Base-by-base conservation (phyloP, 1,139 yeast species). In the Schizosaccharomyces versatilis region DNA sequence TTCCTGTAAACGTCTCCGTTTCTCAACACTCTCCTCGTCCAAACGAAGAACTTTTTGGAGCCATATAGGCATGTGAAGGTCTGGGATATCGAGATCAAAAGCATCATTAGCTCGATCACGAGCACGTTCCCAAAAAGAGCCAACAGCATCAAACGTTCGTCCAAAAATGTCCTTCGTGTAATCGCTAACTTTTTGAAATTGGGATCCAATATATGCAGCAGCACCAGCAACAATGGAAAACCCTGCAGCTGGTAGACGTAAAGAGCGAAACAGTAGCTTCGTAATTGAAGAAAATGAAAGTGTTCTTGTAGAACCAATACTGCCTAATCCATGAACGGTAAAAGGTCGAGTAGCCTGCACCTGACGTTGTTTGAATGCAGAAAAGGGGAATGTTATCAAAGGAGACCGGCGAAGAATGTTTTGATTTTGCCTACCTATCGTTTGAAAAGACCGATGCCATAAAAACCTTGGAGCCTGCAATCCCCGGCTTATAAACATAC, bases 1-100 rank as follows among this genome's bases (percentile, higher is more conserved):
- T 54, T 57, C 41, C 54, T 49, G 15, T 52, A 15, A 17, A 56
- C 40, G 38, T 51, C 60, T 57, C 41, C 60, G 62, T 2, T 58
- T 62, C 10, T 55, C 57, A 6, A 54, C 57, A 36, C 54, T 52
- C 41, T n/a, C 39, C 12, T 36, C 52, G 41, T 32, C 54, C 41
- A 38, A 54, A 44, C 24, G 60, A 57, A 10, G 60, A 14, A 36
- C 54, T 57, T 14, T 54, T 41, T 14, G 57, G 12, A 49, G 41
- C 52, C 52, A 49, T 17, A 8, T 14, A 3, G 52, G 52, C 52
- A 39, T 51, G 36, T 38, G 32, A 8, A 53, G 17, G 12, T n/a
- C 38, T 19, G 40, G 47, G n/a, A 53, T 32, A 17, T 47, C n/a
- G 14, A 53, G 19, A 38, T 32, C 12, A 17, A 38, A 41, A 53